These are phyloP conservation scores for Sechiopsis laciniata DNA, from an alignment of 306 rosid species.

Conservation along the genomic window DNA sequence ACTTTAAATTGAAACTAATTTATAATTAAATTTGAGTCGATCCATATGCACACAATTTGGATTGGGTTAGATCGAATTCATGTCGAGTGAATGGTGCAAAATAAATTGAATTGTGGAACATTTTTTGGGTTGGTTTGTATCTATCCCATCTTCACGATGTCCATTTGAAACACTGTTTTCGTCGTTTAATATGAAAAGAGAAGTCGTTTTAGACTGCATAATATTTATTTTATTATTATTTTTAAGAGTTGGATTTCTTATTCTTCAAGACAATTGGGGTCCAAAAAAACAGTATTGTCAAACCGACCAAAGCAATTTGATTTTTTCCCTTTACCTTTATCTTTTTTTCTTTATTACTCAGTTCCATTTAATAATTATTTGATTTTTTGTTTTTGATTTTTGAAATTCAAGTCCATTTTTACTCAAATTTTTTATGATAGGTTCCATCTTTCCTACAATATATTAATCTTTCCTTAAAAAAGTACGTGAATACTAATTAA, in stretches of 20 bases:
- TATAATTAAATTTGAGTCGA: too few species aligned
- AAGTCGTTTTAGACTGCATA: slow-evolving; percentile 5
- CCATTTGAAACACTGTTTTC: background rate
- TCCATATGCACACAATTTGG: too few species aligned
- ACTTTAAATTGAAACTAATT: too few species aligned
- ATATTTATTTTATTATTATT: too few species aligned
- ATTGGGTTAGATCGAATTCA: background rate
- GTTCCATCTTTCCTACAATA: too few species aligned
- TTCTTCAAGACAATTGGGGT: background rate
- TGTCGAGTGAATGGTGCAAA: background rate
- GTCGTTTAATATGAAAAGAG: background rate
- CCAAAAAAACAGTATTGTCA: slow-evolving; percentile 2
- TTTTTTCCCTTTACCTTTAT: background rate
- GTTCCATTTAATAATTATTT: too few species aligned
- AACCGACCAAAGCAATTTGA: slow-evolving; percentile 8
- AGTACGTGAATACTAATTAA: too few species aligned
- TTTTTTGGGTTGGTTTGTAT: background rate
- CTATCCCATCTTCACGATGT: background rate
- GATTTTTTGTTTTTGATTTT: too few species aligned
- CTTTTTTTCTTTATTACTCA: background rate
- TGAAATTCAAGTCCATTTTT: too few species aligned
- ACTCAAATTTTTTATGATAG: too few species aligned
- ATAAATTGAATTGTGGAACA: background rate
- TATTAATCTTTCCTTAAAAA: too few species aligned
- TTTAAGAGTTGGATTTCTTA: background rate